A percentile compares a stretch with the other conserved stretches of the same genome.
These are phyloP conservation scores for Huntiella bhutanensis DNA, from an alignment of 2,329 filamentous ascomycete genomes.

Conservation along the genomic window DNA sequence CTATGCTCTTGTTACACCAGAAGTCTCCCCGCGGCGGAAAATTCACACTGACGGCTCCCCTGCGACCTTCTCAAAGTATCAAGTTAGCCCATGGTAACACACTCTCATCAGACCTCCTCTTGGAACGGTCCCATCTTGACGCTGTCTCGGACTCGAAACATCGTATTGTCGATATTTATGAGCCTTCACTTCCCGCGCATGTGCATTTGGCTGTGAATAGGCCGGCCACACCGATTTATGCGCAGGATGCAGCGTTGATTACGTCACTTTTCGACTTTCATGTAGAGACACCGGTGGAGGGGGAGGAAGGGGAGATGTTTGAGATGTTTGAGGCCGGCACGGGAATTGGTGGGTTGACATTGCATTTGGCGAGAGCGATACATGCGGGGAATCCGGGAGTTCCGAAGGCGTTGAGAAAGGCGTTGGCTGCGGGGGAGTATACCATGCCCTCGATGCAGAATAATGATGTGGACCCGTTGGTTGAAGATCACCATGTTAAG, in stretches of 20 bases:
- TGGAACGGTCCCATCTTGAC: slow-evolving; percentile 42
- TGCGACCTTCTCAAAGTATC: slow-evolving; percentile 18
- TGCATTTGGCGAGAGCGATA: slow-evolving; percentile 57
- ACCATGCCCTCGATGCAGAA: slow-evolving; percentile 1
- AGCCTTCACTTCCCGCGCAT: slow-evolving; percentile 56
- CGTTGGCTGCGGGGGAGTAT: slow-evolving; percentile 7
- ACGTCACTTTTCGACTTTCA: slow-evolving; percentile 61
- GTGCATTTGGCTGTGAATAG: slow-evolving; percentile 42
- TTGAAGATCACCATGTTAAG: slow-evolving; percentile 14
- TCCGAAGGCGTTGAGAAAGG: slow-evolving; percentile 23
- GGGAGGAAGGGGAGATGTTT: slow-evolving; percentile 26
- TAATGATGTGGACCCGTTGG: slow-evolving; percentile 9
- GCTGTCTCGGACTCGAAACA: slow-evolving; percentile 33
- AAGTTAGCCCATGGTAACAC: slow-evolving; percentile 26
- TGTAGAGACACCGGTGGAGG: slow-evolving; percentile 19
- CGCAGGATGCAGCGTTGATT: slow-evolving; percentile 55
- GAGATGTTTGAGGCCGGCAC: slow-evolving; percentile 74
- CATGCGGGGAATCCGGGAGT: slow-evolving; percentile 47
- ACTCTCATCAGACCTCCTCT: slow-evolving; percentile 35
- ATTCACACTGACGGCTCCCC: slow-evolving; percentile 22
- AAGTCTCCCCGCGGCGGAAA: slow-evolving; percentile 18
- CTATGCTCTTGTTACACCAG: slow-evolving; percentile 22
- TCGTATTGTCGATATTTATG: slow-evolving; percentile 34
- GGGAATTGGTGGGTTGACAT: slow-evolving; percentile 61
- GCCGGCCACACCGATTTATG: slow-evolving; percentile 58